A percentile compares a stretch with the other conserved stretches of the same genome.
phyloP scores from a whole-genome alignment of 1,139 yeast species.

The Trichomonascaceae sp. region DNA sequence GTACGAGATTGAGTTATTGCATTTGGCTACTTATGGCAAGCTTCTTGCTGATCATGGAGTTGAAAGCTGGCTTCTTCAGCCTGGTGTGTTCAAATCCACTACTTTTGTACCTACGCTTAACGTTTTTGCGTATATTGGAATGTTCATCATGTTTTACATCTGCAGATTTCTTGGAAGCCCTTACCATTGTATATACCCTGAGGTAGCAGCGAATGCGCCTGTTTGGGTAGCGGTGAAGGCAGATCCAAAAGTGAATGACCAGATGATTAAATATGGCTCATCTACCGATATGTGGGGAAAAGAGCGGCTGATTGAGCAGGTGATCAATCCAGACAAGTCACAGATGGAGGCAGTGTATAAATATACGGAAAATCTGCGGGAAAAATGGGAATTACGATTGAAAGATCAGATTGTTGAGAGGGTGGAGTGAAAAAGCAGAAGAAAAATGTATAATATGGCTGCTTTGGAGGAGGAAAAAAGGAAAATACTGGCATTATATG shows the following conservation, averaged over 20 bases:
- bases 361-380: conserved; percentile 50
- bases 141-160: conserved; percentile 76
- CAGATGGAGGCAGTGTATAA: conserved; percentile 59
- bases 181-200: conserved; percentile 84
- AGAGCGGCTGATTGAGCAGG: conserved; percentile 52
- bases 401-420: conserved; percentile 58
- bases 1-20: conserved; percentile 76
- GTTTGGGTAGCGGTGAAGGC: conserved; percentile 50
- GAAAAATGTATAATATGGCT: neutral
- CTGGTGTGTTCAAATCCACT: conserved; percentile 87
- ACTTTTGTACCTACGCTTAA: conserved; percentile 74
- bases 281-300: conserved; percentile 58
- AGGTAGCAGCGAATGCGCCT: conserved; percentile 85
- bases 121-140: conserved; percentile 72
- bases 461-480: too few species aligned
- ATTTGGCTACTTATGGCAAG: conserved; percentile 56
- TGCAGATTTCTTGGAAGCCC: conserved; percentile 79
- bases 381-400: conserved; percentile 64
- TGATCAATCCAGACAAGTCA: conserved; percentile 45
- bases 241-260: conserved; percentile 41
- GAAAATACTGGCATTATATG: too few species aligned
- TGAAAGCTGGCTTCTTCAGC: conserved; percentile 75
- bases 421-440: conserved; percentile 17
- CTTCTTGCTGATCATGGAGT: conserved; percentile 47
- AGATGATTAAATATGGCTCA: conserved; percentile 66